phyloP scores from a whole-genome alignment of 176 grass and related monocot species.

The Sorghum bicolor region DNA sequence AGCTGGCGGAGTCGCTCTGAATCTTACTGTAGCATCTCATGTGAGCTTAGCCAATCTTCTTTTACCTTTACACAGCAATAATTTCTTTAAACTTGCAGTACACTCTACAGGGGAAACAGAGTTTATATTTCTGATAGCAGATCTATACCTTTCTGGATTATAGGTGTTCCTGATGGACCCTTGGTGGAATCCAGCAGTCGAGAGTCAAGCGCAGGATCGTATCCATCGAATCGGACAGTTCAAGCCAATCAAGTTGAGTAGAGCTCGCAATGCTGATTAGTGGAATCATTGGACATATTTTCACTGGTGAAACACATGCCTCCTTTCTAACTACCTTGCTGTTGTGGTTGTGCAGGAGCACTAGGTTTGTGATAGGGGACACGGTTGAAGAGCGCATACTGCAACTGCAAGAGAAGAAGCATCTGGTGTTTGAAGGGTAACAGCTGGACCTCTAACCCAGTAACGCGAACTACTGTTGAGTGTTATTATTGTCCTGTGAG shows the following conservation, averaged over 20 bases:
- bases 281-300: background rate
- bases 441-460: background rate
- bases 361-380: slow-evolving; percentile 79
- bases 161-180: slow-evolving; percentile 99
- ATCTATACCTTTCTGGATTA: slow-evolving; percentile 14
- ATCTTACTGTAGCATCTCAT: slow-evolving; percentile 91
- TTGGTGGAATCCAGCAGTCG: slow-evolving; percentile 96
- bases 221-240: slow-evolving; percentile 96
- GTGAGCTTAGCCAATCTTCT: slow-evolving; percentile 39
- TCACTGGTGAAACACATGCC: background rate
- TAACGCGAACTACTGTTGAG: background rate
- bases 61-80: background rate
- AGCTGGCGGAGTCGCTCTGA: slow-evolving; percentile 92
- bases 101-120: background rate
- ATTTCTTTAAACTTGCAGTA: too few species aligned
- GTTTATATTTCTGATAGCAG: background rate
- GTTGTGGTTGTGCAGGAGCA: slow-evolving; percentile 41
- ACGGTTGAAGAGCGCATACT: slow-evolving; percentile 83
- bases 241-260: slow-evolving; percentile 85
- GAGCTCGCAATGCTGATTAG: background rate
- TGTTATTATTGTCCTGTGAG: background rate
- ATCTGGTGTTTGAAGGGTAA: slow-evolving; percentile 93
- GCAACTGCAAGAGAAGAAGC: slow-evolving; percentile 86
- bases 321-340: background rate
- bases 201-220: slow-evolving; percentile 89